Evolutionary conservation across 2,329 filamentous ascomycete genomes (phyloP), one percentile per base, ranked within the genome.

Genomic region (Aspergillus spinulosporus): DNA sequence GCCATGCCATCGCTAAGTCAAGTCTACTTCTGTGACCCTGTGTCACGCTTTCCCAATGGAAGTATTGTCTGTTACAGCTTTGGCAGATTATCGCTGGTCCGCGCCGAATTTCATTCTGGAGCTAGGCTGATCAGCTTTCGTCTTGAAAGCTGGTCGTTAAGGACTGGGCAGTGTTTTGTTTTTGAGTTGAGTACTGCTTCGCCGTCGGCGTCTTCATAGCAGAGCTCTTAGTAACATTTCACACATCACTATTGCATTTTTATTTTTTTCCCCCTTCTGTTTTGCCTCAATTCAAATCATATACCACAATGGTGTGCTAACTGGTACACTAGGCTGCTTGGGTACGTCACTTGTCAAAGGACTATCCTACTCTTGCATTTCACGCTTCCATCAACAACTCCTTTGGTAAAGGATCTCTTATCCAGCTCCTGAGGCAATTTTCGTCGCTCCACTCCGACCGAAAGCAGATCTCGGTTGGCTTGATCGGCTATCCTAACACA

Each of bases 191-290:
- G 88, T 81, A 81, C 85, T 86, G 84, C 84, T 85, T 84, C 84
- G 78, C 83, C 80, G 72, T 70, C 70, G 82, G 82, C 78, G 75
- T 78, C 77, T 77, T 77, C 78, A 69, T 92, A 86, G 88, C 85
- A 84, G 84, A 84, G 82, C 89, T 97, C 94, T 96, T 99, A 99
- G 94, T 97, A 88, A 90, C 88, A 90, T 89, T 88, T 88, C 92
- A 93, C 84, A 99, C 88, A 92, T 85, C 51, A 37, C 49, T 60
- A 53, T 52, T 66, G 60, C 21, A 21, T 21, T 21, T 21, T 80
- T 82, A 78, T 56, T 64, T 61, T 59, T 54, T 77, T 57, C 66
- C 63, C 60, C 56, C 77, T 58, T 67, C 68, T 62, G 56, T 39
- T 52, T 28, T 59, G 31, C 21, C 21, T 21, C 21, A 21, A 21